Evolutionary conservation across 176 grass and related monocot genomes (phyloP).

Genomic region (Hsuehochloa calcarea): DNA sequence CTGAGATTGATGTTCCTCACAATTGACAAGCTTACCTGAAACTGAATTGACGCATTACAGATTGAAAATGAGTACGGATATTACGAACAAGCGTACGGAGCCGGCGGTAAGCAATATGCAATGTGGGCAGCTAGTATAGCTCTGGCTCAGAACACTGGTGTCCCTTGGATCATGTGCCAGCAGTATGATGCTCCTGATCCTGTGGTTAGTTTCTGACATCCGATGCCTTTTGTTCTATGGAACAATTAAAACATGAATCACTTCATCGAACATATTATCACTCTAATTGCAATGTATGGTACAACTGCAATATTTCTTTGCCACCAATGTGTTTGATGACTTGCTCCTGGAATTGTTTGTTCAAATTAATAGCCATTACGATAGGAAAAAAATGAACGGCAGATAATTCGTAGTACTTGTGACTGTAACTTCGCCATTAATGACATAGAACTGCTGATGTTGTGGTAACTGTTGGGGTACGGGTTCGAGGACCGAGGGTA

Average conservation of each 20-base stretch:
- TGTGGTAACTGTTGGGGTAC: too few species aligned
- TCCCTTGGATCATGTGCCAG: constrained; percentile 98
- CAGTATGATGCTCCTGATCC: constrained; percentile 77
- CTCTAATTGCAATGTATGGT: neutral
- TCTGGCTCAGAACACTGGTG: constrained; percentile 70
- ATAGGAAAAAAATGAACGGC: neutral
- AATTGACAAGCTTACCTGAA: neutral
- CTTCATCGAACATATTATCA: neutral
- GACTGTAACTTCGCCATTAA: neutral
- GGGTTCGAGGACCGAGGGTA: too few species aligned
- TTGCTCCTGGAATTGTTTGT: neutral
- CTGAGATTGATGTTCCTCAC: neutral
- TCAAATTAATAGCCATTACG: neutral
- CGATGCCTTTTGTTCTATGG: neutral
- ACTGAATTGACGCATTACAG: constrained; percentile 32
- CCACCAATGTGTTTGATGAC: neutral
- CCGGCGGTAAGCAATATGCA: constrained; percentile 68
- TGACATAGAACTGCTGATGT: neutral
- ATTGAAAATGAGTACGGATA: constrained; percentile 95
- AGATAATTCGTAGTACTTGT: neutral
- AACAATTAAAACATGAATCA: neutral
- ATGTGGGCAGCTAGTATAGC: constrained; percentile 95
- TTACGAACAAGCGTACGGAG: constrained; percentile 50
- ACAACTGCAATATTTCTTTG: neutral
- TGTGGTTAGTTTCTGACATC: constrained; percentile 56